Evolutionary conservation across 768 basidiomycete species (phyloP), one percentile per base, ranked within the genome.

Genomic region (Tubosaeta sp.): DNA sequence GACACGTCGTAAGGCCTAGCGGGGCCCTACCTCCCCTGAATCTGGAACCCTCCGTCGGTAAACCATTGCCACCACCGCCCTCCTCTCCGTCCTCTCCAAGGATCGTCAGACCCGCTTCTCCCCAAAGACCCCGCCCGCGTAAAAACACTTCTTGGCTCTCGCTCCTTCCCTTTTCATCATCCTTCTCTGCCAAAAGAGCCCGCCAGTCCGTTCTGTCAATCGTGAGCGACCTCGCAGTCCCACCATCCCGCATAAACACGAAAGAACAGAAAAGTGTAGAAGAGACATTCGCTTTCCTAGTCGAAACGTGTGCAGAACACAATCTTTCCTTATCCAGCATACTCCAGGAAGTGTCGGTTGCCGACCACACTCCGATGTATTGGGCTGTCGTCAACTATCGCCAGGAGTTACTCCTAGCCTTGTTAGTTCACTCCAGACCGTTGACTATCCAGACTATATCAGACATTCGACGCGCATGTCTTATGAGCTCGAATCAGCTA

Each of bases 391-490:
- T 66, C 39, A 54, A 68, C 57, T 79, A 81, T 29, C 58, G 59
- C 26, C 16, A 59, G n/a, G 54, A 71, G 34, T 58, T 79, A 27
- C 64, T 86, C 2, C 66, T 81, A 19, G 76, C 78, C 0, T 67
- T 88, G 11, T 68, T 89, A 51, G 71, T 74, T 1, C 73, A 79
- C 53, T 76, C 85, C 0, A 45, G 74, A 0, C 76, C 77, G 7
- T 59, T 80, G 10, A 59, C 66, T 3, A 32, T 60, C 4, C 59
- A 52, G 26, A 80, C 83, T 1, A 71, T 82, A 10, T 76, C 76
- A 6, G 88, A 91, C 25, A 73, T 88, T 39, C 79, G 86, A 7
- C 73, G 77, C 3, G 87, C 85, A 1, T 91, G 88, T 60, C 72
- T 88, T 12, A 52, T 59, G 10, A 55, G 46, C 37, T 61, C 63